Evolutionary conservation across 768 basidiomycete genomes (phyloP).

Genomic region (Galerina marginata): DNA sequence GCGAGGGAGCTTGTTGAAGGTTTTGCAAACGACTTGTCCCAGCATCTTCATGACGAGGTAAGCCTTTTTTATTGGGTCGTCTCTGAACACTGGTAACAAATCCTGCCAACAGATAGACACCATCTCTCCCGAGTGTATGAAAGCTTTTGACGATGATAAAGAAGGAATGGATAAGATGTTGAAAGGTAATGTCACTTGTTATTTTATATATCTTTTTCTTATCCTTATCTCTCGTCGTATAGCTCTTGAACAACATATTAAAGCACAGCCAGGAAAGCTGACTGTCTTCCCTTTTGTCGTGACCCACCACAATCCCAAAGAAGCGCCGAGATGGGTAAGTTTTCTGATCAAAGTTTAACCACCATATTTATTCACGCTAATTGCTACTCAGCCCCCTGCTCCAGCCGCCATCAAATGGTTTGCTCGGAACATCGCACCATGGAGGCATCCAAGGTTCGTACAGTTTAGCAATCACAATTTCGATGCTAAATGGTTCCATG

Average conservation of each 20-base stretch:
- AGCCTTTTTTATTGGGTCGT: not conserved
- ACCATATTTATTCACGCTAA: not conserved
- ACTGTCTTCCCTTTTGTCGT: slow-evolving; percentile 26
- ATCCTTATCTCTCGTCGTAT: not conserved
- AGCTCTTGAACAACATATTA: slow-evolving; percentile 29
- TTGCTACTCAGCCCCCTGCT: slow-evolving; percentile 20
- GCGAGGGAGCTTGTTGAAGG: slow-evolving; percentile 20
- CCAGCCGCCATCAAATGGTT: slow-evolving; percentile 27
- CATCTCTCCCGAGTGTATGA: slow-evolving; percentile 22
- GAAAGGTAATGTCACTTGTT: slow-evolving; percentile 3
- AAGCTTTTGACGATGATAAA: slow-evolving; percentile 18
- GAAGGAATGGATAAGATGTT: slow-evolving; percentile 8
- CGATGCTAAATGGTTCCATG: not conserved
- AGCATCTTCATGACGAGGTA: slow-evolving; percentile 35
- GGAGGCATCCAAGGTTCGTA: slow-evolving; percentile 20
- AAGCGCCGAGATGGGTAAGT: slow-evolving; percentile 26
- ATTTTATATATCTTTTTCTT: not conserved
- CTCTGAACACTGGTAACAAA: not conserved
- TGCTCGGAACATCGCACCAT: slow-evolving; percentile 18
- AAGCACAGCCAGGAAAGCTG: slow-evolving; percentile 10
- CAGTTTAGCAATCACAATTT: not conserved
- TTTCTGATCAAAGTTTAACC: not conserved
- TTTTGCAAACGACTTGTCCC: slow-evolving; percentile 27
- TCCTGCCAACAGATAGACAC: slow-evolving; percentile 22
- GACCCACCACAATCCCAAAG: slow-evolving; percentile 25